Base-by-base conservation (phyloP, 2,329 filamentous ascomycete species). In the Pestalotiopsis sp. region DNA sequence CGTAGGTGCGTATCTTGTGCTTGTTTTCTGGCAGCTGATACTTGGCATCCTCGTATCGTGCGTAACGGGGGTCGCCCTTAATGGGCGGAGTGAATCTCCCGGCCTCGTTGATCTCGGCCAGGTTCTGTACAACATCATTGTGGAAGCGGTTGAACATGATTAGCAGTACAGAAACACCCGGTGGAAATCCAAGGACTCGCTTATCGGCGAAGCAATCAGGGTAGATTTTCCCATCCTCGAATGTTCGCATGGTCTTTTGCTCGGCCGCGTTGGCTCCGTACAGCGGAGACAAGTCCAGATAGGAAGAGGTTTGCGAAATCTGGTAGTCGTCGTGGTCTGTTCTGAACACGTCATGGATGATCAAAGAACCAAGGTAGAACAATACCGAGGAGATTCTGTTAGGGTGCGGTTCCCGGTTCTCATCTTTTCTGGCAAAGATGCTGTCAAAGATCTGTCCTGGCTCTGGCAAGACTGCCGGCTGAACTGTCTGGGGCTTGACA, bases 61-160 rank as follows among this genome's bases (percentile, higher is more conserved):
- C 20, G 9, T 60, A 31, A 4, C 2, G 83, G 84, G 0, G 82
- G 74, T 0, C 89, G 81, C 0, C 80, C 72, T 0, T 83, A 79
- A 0, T 82, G 75, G 0, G 93, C 93, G 89, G 90, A 0, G 86
- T 88, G 80, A 97, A 98, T 25, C 93, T 88, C 17, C 90, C 90
- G 59, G 89, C 89, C 74, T 98, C 95, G 75, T 98, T 97, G 80
- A 98, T 95, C n/a, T 86, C 82, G 0, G 92, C 92, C 20, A 98
- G 83, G 70, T 95, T 92, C 66, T 90, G 87, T 1, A 93, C 94
- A 0, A 94, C 89, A 72, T 96, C 87, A 80, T 98, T 98, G 81
- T 98, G 95, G 81, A 97, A 97, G 27, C 90, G 87, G 74, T 91
- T 92, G 81, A 94, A 91, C 92, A 94, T 93, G 79, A 95, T 86